A percentile compares a stretch with the other conserved stretches of the same genome.
Conservation (phyloP, 2,329 filamentous ascomycete species). For the Fusarium drepaniforme region DNA sequence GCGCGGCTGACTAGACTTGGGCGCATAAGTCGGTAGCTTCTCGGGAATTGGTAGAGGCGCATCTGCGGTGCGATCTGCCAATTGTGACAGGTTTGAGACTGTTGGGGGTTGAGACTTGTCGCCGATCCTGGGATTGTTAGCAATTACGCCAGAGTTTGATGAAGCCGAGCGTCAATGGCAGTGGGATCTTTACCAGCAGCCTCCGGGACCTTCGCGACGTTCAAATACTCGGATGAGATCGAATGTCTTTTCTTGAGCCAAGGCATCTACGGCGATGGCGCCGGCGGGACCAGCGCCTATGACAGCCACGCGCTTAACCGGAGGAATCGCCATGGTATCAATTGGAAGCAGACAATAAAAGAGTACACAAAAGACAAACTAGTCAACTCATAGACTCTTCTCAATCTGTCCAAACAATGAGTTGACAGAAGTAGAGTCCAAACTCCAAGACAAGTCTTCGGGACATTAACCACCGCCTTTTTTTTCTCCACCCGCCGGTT, state of each 20-base stretch:
- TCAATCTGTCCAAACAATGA: not conserved
- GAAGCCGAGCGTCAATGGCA: not conserved
- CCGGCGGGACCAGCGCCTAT: constrained; percentile 73
- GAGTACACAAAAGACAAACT: not conserved
- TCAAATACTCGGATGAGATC: constrained; percentile 73
- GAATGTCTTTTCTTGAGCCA: constrained; percentile 69
- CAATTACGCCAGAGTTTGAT: not conserved
- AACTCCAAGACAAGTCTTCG: not conserved
- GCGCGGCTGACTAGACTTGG: constrained; percentile 57
- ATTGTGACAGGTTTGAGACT: constrained; percentile 58
- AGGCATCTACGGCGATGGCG: constrained; percentile 70
- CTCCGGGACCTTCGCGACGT: constrained; percentile 68
- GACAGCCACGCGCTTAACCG: constrained; percentile 62
- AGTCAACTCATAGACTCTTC: not conserved
- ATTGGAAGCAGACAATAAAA: not conserved
- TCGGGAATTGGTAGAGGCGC: constrained; percentile 59
- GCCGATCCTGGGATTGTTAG: constrained; percentile 54
- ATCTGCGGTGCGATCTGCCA: constrained; percentile 64
- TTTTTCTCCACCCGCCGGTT: constrained; percentile 27
- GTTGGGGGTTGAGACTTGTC: constrained; percentile 53
- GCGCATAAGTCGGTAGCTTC: constrained; percentile 59
- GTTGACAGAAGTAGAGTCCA: not conserved
- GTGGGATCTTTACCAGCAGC: constrained; percentile 65
- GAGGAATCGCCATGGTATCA: constrained; percentile 18
- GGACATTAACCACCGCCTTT: constrained; percentile 25